Conservation (phyloP, 1,284 basidiomycete genomes). For the Leccinum pseudoinsigne region DNA sequence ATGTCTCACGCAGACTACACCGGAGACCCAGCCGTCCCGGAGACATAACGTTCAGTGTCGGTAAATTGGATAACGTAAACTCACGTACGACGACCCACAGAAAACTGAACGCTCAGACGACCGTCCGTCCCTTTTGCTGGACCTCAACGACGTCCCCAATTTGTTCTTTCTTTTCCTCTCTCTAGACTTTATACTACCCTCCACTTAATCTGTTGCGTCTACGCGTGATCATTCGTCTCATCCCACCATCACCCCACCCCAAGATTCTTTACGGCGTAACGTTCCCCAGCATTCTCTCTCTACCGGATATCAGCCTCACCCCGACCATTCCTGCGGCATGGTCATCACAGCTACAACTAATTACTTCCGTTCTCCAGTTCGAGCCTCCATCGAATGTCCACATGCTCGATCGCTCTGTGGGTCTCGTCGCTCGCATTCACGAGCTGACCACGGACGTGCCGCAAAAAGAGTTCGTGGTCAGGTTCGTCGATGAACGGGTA, state of each 20-base stretch:
- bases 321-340: slow-evolving; percentile 50
- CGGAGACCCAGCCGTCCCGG: not conserved
- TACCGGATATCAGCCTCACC: slow-evolving; percentile 37
- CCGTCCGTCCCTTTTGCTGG: slow-evolving; percentile 24
- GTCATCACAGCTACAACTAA: slow-evolving; percentile 53
- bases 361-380: slow-evolving; percentile 52
- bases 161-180: slow-evolving; percentile 1
- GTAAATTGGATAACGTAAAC: slow-evolving; percentile 30
- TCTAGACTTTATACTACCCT: slow-evolving; percentile 25
- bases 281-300: slow-evolving; percentile 55
- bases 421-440: slow-evolving; percentile 52
- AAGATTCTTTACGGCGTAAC: slow-evolving; percentile 72
- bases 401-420: slow-evolving; percentile 64
- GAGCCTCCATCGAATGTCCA: slow-evolving; percentile 57
- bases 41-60: slow-evolving; percentile 5
- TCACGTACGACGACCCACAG: slow-evolving; percentile 29
- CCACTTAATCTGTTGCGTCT: slow-evolving; percentile 24
- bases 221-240: slow-evolving; percentile 64
- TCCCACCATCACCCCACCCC: slow-evolving; percentile 53
- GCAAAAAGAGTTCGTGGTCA: slow-evolving; percentile 45
- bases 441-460: slow-evolving; percentile 62
- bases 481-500: slow-evolving; percentile 54
- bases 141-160: slow-evolving; percentile 30
- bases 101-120: slow-evolving; percentile 27
- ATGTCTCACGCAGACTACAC: too few relatives aligned